Evolutionary conservation across 495 filamentous ascomycete species (phyloP).

Genomic region (Baudoinia panamericana): DNA sequence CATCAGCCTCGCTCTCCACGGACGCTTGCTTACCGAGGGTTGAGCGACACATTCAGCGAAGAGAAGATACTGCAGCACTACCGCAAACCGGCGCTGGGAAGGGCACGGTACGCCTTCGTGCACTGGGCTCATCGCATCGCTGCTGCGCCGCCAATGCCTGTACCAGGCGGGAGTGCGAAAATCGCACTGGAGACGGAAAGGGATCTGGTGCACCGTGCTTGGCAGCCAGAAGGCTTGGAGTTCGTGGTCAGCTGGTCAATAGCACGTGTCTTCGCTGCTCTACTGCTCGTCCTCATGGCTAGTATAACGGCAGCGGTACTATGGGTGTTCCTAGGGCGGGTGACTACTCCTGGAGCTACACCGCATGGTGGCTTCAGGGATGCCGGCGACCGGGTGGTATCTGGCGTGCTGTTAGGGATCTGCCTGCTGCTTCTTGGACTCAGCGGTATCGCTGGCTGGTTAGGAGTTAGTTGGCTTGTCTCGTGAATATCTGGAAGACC

Average conservation of each 20-base stretch:
- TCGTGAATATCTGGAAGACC: conserved; percentile 18
- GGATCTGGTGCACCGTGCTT: not conserved
- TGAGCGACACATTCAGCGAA: conserved; percentile 21
- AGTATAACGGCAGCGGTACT: conserved; percentile 17
- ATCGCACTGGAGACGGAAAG: not conserved
- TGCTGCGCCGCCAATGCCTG: conserved; percentile 4
- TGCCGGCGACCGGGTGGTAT: conserved; percentile 17
- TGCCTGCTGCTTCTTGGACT: conserved; percentile 18
- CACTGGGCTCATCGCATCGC: conserved; percentile 23
- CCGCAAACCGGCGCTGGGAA: conserved; percentile 12
- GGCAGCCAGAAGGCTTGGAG: conserved; percentile 20
- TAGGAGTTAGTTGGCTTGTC: conserved; percentile 22
- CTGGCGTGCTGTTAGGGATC: conserved; percentile 17
- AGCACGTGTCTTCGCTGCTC: conserved; percentile 12
- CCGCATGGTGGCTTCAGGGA: conserved; percentile 13
- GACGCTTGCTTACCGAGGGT: conserved; percentile 10
- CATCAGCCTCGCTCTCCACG: conserved; percentile 11
- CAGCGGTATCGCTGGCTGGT: conserved; percentile 17
- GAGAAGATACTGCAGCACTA: conserved; percentile 17
- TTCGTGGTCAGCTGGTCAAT: conserved; percentile 22
- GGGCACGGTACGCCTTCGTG: conserved; percentile 20
- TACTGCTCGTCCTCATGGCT: conserved; percentile 7
- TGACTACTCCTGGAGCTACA: not conserved
- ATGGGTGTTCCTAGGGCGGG: conserved; percentile 22
- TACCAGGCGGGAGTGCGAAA: conserved; percentile 2